Conservation (phyloP, 2,329 filamentous ascomycete species). For the Microcera coccophila region DNA sequence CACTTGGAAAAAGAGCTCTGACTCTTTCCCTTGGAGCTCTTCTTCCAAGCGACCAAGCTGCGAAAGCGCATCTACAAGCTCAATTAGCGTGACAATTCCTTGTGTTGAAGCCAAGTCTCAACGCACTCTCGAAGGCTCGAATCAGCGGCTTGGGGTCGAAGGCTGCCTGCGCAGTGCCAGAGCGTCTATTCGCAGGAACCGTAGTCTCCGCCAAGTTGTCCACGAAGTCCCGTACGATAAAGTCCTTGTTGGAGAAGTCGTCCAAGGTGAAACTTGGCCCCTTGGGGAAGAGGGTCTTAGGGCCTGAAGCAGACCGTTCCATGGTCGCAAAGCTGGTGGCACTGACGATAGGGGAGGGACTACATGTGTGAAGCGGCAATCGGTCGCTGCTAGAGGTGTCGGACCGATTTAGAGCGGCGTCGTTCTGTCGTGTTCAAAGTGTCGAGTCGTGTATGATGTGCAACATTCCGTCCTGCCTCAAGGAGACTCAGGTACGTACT, state of each 20-base stretch:
- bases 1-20: conserved; percentile 84
- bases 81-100: conserved; percentile 11
- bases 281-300: conserved; percentile 68
- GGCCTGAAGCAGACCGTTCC: conserved; percentile 45
- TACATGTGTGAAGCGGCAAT: conserved; percentile 29
- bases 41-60: conserved; percentile 70
- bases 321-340: conserved; percentile 30
- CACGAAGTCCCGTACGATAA: conserved; percentile 97
- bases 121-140: conserved; percentile 78
- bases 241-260: conserved; percentile 84
- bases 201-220: conserved; percentile 86
- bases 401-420: background rate
- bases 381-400: background rate
- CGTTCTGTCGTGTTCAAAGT: conserved; percentile 7
- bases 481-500: background rate
- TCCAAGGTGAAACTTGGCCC: conserved; percentile 83
- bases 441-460: background rate
- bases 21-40: conserved; percentile 85
- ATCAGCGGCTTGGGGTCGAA: conserved; percentile 98
- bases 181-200: conserved; percentile 74
- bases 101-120: background rate
- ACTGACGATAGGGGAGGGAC: conserved; percentile 19
- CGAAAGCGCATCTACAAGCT: conserved; percentile 54
- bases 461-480: background rate
- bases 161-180: conserved; percentile 57